These are phyloP conservation scores for Arthrinium phaeospermum DNA, from an alignment of 2,329 filamentous ascomycete genomes.

Conservation along the genomic window DNA sequence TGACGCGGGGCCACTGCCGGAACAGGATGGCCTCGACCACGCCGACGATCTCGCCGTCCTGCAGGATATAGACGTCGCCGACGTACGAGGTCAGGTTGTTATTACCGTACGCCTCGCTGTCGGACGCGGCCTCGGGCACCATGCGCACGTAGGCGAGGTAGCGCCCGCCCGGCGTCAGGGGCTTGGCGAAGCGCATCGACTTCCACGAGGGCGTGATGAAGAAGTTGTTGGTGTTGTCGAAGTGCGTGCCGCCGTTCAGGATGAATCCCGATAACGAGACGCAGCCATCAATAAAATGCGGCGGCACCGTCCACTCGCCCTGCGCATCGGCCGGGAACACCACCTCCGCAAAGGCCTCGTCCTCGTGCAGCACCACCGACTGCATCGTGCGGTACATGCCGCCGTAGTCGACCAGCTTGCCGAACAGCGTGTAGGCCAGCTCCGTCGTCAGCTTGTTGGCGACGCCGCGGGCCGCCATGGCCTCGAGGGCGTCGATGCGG, in stretches of 20 bases:
- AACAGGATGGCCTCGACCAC: conserved; percentile 43
- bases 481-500: conserved; percentile 59
- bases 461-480: conserved; percentile 63
- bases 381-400: conserved; percentile 58
- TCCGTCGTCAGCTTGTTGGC: conserved; percentile 51
- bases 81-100: conserved; percentile 32
- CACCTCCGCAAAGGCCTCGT: conserved; percentile 54
- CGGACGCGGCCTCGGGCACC: conserved; percentile 35
- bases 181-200: conserved; percentile 39
- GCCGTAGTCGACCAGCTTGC: conserved; percentile 58
- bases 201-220: conserved; percentile 47
- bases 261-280: conserved; percentile 58
- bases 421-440: conserved; percentile 72
- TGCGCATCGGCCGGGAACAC: conserved; percentile 45
- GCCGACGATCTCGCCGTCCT: conserved; percentile 40
- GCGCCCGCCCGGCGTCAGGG: conserved; percentile 36
- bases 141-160: conserved; percentile 47
- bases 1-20: conserved; percentile 41
- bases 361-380: conserved; percentile 57
- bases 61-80: conserved; percentile 45
- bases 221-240: conserved; percentile 46
- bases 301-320: conserved; percentile 55
- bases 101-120: not conserved
- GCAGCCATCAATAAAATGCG: conserved; percentile 60
- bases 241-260: conserved; percentile 55